These are phyloP conservation scores for Arabidopsis hybrid DNA, from an alignment of 441 rosid genomes.

Conservation along the genomic window DNA sequence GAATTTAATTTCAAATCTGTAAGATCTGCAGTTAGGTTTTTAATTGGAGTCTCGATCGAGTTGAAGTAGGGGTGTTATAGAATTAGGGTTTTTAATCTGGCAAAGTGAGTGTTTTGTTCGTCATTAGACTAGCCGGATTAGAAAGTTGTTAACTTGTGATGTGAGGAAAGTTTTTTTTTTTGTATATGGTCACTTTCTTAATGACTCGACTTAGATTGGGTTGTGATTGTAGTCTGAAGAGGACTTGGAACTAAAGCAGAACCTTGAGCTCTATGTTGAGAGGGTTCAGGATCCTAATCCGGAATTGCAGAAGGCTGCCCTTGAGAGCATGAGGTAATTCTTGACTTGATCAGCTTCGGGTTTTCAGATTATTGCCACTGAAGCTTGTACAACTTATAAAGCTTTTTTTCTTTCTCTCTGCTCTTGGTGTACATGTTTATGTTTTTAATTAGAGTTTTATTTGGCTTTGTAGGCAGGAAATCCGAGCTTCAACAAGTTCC, in stretches of 20 bases:
- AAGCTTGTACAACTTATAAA: not conserved
- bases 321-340: constrained; percentile 89
- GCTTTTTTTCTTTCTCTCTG: not conserved
- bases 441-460: not conserved
- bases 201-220: constrained; percentile 7
- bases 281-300: constrained; percentile 93
- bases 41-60: constrained; percentile 9
- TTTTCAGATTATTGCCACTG: not conserved
- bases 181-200: not conserved
- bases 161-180: no score
- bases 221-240: constrained; percentile 81
- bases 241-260: constrained; percentile 91
- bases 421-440: not conserved
- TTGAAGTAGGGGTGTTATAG: not conserved
- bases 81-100: constrained; percentile 19
- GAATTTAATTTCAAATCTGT: constrained; percentile 1
- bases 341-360: constrained; percentile 12
- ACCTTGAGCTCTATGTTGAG: constrained; percentile 90
- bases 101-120: constrained; percentile 9
- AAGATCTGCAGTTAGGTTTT: not conserved
- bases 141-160: not conserved
- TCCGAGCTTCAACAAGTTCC: constrained; percentile 89
- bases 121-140: not conserved
- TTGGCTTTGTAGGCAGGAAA: constrained; percentile 72
- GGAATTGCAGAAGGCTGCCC: constrained; percentile 82